Base-by-base conservation (phyloP, 129 eudicot genomes). In the Solidago caesia region DNA sequence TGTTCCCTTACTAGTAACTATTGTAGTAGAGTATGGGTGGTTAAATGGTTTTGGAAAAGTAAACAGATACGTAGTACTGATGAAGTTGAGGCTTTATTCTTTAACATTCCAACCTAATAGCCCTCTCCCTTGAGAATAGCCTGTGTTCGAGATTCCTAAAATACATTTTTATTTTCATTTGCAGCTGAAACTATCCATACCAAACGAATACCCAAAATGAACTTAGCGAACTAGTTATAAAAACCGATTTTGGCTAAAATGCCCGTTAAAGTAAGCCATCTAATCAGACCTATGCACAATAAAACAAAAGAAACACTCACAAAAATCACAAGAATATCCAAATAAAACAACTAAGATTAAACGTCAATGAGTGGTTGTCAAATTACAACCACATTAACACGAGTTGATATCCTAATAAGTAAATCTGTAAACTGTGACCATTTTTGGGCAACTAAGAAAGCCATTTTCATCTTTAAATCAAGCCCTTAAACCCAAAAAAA, bases 361-460 rank as follows among this genome's bases (percentile, higher is more conserved):
- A 74, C 64, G 63, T 63, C 29, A 15, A 75, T 1, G 3, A 11
- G 72, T 41, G 5, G 41, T 15, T 15, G 44, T 64, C 62, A 49
- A 21, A 66, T 14, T 60, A 5, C 21, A 61, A 26, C 57, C 60
- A 62, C 65, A 39, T 62, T 64, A 75, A 43, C 61, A 2, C 70
- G 29, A 74, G 44, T 42, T 44, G 10, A 57, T 48, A 9, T 26
- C 44, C 56, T 14, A 56, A 56, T 0, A 21, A 9, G 3, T 4
- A 71, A 55, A 6, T 42, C 21, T 15, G 5, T 51, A 51, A 11
- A 1, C 56, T 51, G 56, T 51, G 56, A 64, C 52, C 70, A 13
- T 42, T 42, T 65, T 7, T 43, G 4, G 16, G 14, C 6, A 43
- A 26, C 39, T 33, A 33, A 33, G 21, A 33, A 33, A 8, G 12